phyloP scores from a whole-genome alignment of 805 yeast genomes.

The Lipomyces sp. region DNA sequence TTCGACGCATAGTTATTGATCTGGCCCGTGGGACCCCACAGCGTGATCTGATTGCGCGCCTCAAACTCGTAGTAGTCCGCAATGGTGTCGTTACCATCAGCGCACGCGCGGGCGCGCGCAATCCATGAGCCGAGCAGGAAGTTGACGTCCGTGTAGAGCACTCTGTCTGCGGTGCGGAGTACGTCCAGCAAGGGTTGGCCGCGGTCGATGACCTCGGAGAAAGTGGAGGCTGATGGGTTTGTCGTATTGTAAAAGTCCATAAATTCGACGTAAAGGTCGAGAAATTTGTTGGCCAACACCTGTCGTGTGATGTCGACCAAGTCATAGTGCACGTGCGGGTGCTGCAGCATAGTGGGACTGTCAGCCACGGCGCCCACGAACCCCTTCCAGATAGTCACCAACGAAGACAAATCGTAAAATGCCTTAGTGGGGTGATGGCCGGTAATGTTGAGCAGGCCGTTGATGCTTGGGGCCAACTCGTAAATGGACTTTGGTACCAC shows the following conservation, averaged over 20 bases:
- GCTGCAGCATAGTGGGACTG: not conserved
- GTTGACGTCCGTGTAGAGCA: conserved; percentile 2
- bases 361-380: not conserved
- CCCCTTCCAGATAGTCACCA: not conserved
- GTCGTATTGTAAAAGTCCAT: not conserved
- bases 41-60: not conserved
- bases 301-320: not conserved
- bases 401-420: not conserved
- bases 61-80: conserved; percentile 3
- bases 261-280: not conserved
- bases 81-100: not conserved
- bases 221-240: not conserved
- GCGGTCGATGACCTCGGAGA: not conserved
- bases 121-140: not conserved
- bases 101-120: not conserved
- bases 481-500: not conserved
- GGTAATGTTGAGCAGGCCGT: conserved; percentile 2
- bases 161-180: not conserved
- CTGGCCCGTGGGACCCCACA: conserved; percentile 5
- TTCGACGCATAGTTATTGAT: not conserved
- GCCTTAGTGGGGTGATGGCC: conserved; percentile 2
- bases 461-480: not conserved
- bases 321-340: not conserved
- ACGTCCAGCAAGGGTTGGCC: not conserved
- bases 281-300: not conserved